Evolutionary conservation across 805 yeast species (phyloP), one percentile per base, ranked within the genome.

Genomic region (Yamadazyma nakazawae): DNA sequence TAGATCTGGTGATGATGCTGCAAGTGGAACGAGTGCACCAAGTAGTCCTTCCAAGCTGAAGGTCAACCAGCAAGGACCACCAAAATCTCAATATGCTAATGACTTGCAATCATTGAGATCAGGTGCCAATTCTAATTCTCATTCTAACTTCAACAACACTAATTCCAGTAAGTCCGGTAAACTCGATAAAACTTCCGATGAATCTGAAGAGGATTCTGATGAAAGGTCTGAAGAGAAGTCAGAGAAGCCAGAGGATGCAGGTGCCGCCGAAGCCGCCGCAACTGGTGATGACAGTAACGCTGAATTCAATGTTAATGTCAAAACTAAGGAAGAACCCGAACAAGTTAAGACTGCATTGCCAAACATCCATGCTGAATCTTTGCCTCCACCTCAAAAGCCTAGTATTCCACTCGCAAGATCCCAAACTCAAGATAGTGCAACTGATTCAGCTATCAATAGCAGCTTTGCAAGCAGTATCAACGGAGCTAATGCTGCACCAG

Each of bases 401-500:
- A 51, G 47, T 26, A 56, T 49, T 37, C 55, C 57, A 2, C 59
- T 55, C 31, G 47, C 44, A 18, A 53, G 64, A 48, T 48, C 43
- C 19, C 59, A 26, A 55, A 66, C 71, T 43, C 54, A 51, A 11
- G 54, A 54, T 24, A 49, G 54, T 34, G 59, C 73, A 1, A 75
- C 69, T 37, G 37, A 40, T 21, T 43, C 47, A 16, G 42, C 50
- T 8, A 46, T 43, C 11, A 51, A 48, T 28, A 40, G 39, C 16
- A 68, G 75, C 36, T 63, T 69, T 57, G 64, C 64, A 9, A 65
- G 67, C 30, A 60, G 72, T 40, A 57, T 67, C 30, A 52, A 63
- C 31, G 69, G 68, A 0, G 62, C 70, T 2, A 59, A 50, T 21
- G 66, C 74, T 39, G 51, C 75, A 57, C 79, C 82, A 4, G 91